These are phyloP conservation scores for Globisporangium recalcitrans DNA, from an alignment of 352 stramenopile species.

Conservation along the genomic window DNA sequence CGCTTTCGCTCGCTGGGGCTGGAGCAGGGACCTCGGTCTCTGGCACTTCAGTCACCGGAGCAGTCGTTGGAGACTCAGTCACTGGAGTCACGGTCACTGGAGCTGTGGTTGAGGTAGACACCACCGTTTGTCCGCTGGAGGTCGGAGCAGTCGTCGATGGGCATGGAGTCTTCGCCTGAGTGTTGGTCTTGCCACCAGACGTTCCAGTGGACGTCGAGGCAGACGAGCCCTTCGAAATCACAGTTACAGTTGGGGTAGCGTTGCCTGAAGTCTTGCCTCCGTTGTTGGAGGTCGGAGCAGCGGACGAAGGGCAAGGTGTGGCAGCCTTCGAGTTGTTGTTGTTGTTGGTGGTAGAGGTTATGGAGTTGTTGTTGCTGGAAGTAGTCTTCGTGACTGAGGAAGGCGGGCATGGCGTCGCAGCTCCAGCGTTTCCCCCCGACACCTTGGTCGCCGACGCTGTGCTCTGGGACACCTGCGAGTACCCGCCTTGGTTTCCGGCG, in stretches of 20 bases:
- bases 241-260: background rate
- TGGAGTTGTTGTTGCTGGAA: background rate
- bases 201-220: background rate
- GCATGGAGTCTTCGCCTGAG: conserved; percentile 2
- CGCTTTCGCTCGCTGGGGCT: background rate
- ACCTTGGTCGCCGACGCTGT: background rate
- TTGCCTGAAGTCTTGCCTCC: background rate
- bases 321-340: background rate
- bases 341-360: background rate
- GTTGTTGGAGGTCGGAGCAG: background rate
- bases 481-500: background rate
- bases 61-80: background rate
- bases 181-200: background rate
- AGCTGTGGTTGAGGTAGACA: background rate
- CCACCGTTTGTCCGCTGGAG: background rate
- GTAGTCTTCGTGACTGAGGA: background rate
- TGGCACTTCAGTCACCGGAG: background rate
- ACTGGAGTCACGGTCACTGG: background rate
- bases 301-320: background rate
- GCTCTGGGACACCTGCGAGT: conserved; percentile 2
- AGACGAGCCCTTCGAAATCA: conserved; percentile 1
- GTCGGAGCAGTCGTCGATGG: background rate
- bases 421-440: background rate
- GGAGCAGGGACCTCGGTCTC: background rate
- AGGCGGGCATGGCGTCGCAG: conserved; percentile 1